Conservation (phyloP, 805 yeast genomes). For the Groenewaldozyma salmanticensis region DNA sequence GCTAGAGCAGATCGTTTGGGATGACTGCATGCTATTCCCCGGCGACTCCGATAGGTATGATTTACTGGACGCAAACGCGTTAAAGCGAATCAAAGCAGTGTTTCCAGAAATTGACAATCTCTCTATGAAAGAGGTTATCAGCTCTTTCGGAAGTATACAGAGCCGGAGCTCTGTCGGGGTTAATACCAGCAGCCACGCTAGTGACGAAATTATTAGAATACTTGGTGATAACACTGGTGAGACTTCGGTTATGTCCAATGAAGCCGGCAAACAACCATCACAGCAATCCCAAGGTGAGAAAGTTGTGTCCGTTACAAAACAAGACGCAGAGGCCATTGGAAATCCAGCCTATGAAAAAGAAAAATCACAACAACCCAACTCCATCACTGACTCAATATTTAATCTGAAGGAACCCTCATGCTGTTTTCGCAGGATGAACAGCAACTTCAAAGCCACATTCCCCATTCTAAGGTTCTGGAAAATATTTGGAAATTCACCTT, state of each 20-base stretch:
- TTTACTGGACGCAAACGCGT: conserved; percentile 10
- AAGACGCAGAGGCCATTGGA: too few species aligned
- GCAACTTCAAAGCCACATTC: conserved; percentile 26
- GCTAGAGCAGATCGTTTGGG: conserved; percentile 30
- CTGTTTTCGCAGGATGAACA: conserved; percentile 13
- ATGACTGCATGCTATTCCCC: conserved; percentile 20
- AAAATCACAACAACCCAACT: neutral
- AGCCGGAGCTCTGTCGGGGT: too few species aligned
- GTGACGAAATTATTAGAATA: too few species aligned
- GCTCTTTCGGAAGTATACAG: neutral
- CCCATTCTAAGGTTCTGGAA: conserved; percentile 33
- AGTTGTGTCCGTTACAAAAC: too few species aligned
- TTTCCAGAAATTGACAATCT: conserved; percentile 11
- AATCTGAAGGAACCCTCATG: conserved; percentile 13
- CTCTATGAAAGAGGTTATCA: conserved; percentile 10
- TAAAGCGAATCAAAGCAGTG: conserved; percentile 5
- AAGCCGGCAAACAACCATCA: too few species aligned
- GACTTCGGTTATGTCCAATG: neutral
- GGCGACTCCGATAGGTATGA: conserved; percentile 9
- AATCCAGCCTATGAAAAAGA: neutral
- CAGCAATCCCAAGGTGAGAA: too few species aligned
- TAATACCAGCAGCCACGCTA: too few species aligned
- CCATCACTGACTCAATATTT: conserved; percentile 5
- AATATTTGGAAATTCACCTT: conserved; percentile 28
- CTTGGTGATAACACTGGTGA: neutral